Evolutionary conservation across 345 rosid species (phyloP).

Genomic region (Citropsis articulata): DNA sequence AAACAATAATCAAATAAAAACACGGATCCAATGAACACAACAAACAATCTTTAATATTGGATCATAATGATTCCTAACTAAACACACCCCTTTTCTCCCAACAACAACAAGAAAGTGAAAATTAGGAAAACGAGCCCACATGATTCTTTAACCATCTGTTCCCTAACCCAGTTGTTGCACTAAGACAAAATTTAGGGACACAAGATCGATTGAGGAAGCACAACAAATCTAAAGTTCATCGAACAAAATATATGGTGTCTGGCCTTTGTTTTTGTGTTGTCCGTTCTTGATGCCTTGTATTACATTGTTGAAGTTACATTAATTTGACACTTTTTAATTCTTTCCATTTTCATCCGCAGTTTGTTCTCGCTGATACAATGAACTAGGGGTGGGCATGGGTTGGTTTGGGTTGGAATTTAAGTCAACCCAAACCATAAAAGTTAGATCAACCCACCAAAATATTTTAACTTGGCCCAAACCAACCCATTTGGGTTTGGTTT

Average conservation of each 20-base stretch:
- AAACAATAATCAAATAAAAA: neutral
- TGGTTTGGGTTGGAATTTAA: too few species aligned
- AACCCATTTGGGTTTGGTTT: too few species aligned
- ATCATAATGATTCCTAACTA: neutral
- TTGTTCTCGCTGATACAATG: slow-evolving; percentile 10
- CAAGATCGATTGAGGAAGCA: neutral
- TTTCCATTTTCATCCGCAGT: slow-evolving; percentile 17
- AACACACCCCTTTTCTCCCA: neutral
- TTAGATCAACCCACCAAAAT: too few species aligned
- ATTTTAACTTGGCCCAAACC: too few species aligned
- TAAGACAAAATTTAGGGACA: neutral
- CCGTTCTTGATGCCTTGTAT: slow-evolving; percentile 20
- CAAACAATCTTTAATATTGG: neutral
- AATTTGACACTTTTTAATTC: slow-evolving; percentile 23
- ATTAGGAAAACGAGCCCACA: neutral
- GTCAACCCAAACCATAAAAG: too few species aligned
- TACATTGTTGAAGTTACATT: neutral
- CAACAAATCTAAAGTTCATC: slow-evolving; percentile 3
- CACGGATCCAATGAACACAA: slow-evolving; percentile 4
- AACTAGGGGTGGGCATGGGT: too few species aligned
- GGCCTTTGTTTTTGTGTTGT: slow-evolving; percentile 1
- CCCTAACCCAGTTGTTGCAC: neutral
- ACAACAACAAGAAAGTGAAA: neutral
- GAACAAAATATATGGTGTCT: slow-evolving; percentile 17
- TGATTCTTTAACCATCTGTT: neutral